Conservation (phyloP, 2,329 filamentous ascomycete genomes). For the Aspergillus spinulosporus region DNA sequence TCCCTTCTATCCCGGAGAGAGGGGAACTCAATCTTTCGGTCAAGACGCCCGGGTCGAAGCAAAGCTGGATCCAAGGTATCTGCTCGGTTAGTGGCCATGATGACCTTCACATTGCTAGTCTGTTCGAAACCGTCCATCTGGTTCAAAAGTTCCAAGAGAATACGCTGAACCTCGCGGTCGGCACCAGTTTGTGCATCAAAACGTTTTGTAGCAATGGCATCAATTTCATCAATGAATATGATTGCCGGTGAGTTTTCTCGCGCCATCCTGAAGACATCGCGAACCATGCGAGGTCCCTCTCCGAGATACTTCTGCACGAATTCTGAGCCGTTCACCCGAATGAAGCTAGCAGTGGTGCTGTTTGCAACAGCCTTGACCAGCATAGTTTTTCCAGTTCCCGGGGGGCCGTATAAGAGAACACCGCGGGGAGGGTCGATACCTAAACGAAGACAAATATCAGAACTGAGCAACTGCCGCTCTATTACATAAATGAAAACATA, state of each 20-base stretch:
- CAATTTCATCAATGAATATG: conserved; percentile 99
- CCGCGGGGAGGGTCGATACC: conserved; percentile 92
- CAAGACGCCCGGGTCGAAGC: conserved; percentile 88
- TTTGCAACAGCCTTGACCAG: conserved; percentile 98
- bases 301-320: conserved; percentile 99
- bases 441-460: conserved; percentile 22
- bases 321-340: conserved; percentile 95
- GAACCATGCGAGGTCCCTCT: conserved; percentile 97
- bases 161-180: conserved; percentile 97
- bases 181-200: conserved; percentile 98
- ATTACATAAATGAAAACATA: conserved; percentile 24
- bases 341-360: conserved; percentile 96
- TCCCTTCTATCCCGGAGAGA: conserved; percentile 89
- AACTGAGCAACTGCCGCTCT: not conserved
- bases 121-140: conserved; percentile 99
- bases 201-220: conserved; percentile 97
- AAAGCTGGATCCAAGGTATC: conserved; percentile 95
- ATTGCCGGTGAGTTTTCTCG: conserved; percentile 97
- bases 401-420: conserved; percentile 92
- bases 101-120: conserved; percentile 98
- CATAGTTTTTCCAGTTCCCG: conserved; percentile 96
- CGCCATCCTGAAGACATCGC: conserved; percentile 98
- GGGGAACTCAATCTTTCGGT: conserved; percentile 99
- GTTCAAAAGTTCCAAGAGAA: conserved; percentile 93
- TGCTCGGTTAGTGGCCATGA: conserved; percentile 99